A percentile compares a stretch with the other conserved stretches of the same genome.
Conservation (phyloP, 306 rosid genomes). For the Echinosophora koreensis region DNA sequence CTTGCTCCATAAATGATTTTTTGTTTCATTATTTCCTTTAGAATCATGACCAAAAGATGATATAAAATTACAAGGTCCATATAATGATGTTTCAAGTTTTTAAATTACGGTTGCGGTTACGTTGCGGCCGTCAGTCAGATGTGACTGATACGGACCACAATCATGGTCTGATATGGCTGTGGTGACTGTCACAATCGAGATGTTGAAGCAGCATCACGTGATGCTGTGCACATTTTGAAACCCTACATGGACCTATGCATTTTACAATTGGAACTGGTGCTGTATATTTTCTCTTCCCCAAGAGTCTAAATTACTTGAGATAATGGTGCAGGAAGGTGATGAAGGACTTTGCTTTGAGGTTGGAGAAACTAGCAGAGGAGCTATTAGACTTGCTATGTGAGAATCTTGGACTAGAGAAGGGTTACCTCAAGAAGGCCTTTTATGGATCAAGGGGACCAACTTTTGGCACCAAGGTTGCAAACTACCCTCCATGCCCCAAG, state of each 20-base stretch:
- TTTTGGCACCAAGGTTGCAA: constrained; percentile 91
- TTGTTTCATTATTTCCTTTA: not conserved
- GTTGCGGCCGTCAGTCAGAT: too few species aligned
- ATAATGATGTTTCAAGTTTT: too few species aligned
- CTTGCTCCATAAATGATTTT: not conserved
- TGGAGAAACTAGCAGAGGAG: constrained; percentile 79
- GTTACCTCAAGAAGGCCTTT: constrained; percentile 79
- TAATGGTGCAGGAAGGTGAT: constrained; percentile 61
- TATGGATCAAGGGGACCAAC: constrained; percentile 85
- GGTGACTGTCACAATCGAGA: too few species aligned
- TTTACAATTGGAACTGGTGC: constrained; percentile 23
- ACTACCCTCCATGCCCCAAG: constrained; percentile 89
- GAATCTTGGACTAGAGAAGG: constrained; percentile 86
- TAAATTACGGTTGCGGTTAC: too few species aligned
- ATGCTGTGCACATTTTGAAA: too few species aligned
- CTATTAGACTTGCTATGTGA: constrained; percentile 85
- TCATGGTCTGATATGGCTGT: too few species aligned
- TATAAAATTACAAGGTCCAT: not conserved
- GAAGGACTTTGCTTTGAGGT: constrained; percentile 77
- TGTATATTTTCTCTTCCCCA: not conserved
- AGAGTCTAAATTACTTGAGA: constrained; percentile 28
- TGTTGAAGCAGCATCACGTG: too few species aligned
- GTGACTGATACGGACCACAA: too few species aligned
- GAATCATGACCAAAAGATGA: not conserved
- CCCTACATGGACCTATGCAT: not conserved